Conservation (phyloP, 108 stramenopile genomes). For the Bacterosira constricta region DNA sequence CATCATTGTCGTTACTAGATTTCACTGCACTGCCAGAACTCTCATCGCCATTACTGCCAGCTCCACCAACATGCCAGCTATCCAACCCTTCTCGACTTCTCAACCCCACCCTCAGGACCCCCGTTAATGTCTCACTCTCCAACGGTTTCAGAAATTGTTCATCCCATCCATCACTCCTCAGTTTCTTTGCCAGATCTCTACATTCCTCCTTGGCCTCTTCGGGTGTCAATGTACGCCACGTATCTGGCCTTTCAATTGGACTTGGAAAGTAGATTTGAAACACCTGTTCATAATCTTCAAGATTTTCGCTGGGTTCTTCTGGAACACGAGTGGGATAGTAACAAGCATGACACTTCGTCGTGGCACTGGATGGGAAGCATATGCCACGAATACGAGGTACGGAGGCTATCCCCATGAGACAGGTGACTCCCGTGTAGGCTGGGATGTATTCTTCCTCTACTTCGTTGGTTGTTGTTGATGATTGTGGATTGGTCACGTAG, state of each 20-base stretch:
- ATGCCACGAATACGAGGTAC: constrained; percentile 48
- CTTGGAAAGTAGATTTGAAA: constrained; percentile 75
- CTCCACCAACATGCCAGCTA: constrained; percentile 52
- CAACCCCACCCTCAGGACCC: constrained; percentile 49
- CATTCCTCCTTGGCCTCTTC: constrained; percentile 56
- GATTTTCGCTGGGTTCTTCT: neutral
- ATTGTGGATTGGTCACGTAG: constrained; percentile 38
- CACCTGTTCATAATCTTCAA: constrained; percentile 47
- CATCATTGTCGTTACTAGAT: too few relatives aligned
- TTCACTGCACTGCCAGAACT: too few relatives aligned
- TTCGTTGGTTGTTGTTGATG: neutral
- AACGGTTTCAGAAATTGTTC: constrained; percentile 59
- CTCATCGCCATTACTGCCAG: constrained; percentile 16
- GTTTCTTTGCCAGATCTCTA: constrained; percentile 41
- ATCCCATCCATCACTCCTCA: constrained; percentile 66
- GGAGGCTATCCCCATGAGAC: constrained; percentile 65
- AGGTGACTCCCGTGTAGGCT: constrained; percentile 60
- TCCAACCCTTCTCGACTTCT: constrained; percentile 39
- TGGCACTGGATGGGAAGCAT: constrained; percentile 58
- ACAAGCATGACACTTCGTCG: constrained; percentile 68
- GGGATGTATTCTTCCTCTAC: neutral
- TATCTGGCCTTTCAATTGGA: constrained; percentile 39
- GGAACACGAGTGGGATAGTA: constrained; percentile 56
- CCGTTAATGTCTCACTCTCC: constrained; percentile 35
- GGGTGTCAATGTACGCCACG: constrained; percentile 60